Base-by-base conservation (phyloP, 2,329 filamentous ascomycete genomes). In the Rugonectria rugulosa region DNA sequence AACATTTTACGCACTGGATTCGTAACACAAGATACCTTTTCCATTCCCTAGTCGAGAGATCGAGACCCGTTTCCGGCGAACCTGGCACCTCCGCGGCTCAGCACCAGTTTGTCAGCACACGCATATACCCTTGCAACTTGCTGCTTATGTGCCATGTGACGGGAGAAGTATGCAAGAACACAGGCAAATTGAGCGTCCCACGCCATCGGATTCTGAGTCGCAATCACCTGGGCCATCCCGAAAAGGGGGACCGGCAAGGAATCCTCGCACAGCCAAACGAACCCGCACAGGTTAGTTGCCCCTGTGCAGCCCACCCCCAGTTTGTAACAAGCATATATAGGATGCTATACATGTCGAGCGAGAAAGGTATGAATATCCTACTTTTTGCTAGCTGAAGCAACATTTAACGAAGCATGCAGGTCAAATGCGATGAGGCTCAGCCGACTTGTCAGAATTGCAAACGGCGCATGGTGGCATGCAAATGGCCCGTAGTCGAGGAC, bases 401-500 rank as follows among this genome's bases (percentile, higher is more conserved):
- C n/a, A 23, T 5, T 42, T 37, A 27, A 27, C 14, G 7, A 12
- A 6, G 3, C 0, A 8, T 17, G 10, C n/a, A 51, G 48, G 34
- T 29, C 4, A 51, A 51, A 51, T 51, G 48, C 12, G 48, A 51
- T 8, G 48, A 51, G 29, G 43, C 48, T 11, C 48, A 51, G 17
- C 48, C 48, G 31, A 21, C 31, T 5, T 51, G 48, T 17, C 29
- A 51, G 7, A 43, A 43, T 36, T 51, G 48, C 21, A 36, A 43
- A 37, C 48, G 48, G n/a, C 43, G 40, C 17, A 19, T 51, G 23
- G 4, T 51, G 4, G 48, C 42, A 31, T 51, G 48, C 48, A 51
- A 27, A 17, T 51, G 48, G 48, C 48, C 48, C 9, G 48, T 44
- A 4, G 23, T 51, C 27, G 38, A 51, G 48, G 31, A 44, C 12